phyloP scores from a whole-genome alignment of 75 land plant genomes.

The Pseudotsuga menziesii region DNA sequence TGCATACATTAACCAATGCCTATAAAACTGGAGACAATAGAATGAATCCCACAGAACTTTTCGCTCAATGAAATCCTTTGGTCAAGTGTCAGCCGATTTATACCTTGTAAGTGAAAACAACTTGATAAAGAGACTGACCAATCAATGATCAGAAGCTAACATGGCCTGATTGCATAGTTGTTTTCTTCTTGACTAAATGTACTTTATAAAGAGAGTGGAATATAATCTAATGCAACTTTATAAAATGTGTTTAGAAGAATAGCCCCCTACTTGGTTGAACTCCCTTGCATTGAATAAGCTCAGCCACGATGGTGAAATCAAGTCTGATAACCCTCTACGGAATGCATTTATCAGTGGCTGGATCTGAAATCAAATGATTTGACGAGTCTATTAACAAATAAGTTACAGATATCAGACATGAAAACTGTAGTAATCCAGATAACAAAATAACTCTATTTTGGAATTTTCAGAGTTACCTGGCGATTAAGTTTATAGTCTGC shows the following conservation, averaged over 20 bases:
- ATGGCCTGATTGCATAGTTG: background rate
- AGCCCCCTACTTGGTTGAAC: conserved; percentile 80
- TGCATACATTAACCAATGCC: background rate
- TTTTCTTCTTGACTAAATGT: background rate
- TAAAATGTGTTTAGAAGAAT: background rate
- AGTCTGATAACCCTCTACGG: conserved; percentile 68
- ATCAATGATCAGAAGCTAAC: background rate
- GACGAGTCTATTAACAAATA: background rate
- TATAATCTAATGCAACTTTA: background rate
- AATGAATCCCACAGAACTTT: background rate
- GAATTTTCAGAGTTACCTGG: conserved; percentile 38
- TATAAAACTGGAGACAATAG: background rate
- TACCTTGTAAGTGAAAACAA: background rate
- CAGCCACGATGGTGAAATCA: conserved; percentile 89
- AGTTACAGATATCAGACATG: background rate
- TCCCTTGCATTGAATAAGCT: conserved; percentile 89
- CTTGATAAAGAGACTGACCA: background rate
- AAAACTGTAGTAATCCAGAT: background rate
- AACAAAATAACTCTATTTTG: conserved; percentile 1
- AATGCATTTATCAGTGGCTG: conserved; percentile 85
- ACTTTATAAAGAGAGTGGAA: background rate
- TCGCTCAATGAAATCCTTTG: background rate
- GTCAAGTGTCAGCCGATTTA: background rate
- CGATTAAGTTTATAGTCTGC: conserved; percentile 95
- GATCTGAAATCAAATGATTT: conserved; percentile 40